Conservation (phyloP, 257 asterid genomes). For the Solanum virginianum region DNA sequence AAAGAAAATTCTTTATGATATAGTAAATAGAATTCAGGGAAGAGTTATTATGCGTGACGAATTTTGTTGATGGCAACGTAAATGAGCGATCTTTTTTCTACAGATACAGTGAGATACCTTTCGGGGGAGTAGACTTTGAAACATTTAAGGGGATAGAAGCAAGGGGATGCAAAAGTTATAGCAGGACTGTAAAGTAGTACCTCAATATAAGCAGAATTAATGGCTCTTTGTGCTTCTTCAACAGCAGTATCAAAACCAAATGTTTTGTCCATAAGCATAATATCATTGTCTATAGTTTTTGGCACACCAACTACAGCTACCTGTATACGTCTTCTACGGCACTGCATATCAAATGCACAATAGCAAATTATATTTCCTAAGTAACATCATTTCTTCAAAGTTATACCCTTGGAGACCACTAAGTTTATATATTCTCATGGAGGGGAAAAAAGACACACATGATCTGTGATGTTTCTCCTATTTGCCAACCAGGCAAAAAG, state of each 20-base stretch:
- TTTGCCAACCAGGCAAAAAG: background rate
- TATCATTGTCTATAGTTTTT: constrained; percentile 93
- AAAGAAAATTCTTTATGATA: background rate
- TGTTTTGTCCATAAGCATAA: constrained; percentile 89
- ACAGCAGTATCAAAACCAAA: constrained; percentile 99
- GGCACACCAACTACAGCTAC: constrained; percentile 94
- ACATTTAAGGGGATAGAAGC: background rate
- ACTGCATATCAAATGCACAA: constrained; percentile 29
- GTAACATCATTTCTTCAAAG: background rate
- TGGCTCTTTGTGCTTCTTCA: constrained; percentile 98
- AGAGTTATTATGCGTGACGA: background rate
- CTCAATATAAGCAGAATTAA: constrained; percentile 83
- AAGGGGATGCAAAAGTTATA: background rate
- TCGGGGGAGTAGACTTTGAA: background rate
- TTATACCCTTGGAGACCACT: background rate
- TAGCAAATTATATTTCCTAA: background rate
- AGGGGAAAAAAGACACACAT: background rate
- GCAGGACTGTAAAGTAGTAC: constrained; percentile 11
- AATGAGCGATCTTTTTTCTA: background rate
- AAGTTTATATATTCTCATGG: background rate
- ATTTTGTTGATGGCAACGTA: background rate
- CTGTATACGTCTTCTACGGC: constrained; percentile 53
- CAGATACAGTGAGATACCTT: background rate
- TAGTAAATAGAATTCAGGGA: background rate
- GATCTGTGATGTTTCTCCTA: background rate